Conservation (phyloP, 306 rosid species). For the Hylodesmum podocarpum region DNA sequence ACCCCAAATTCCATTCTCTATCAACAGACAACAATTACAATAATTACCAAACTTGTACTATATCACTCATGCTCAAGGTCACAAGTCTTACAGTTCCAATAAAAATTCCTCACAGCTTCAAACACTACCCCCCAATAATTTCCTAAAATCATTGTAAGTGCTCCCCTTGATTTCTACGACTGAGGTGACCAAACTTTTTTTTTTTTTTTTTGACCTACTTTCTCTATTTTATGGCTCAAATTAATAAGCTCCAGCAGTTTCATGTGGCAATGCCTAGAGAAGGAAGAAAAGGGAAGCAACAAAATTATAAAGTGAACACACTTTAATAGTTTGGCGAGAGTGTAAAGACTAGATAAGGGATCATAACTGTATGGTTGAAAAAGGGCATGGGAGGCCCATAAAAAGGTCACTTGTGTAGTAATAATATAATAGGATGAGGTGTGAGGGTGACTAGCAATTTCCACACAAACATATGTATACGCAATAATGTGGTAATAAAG, state of each 20-base stretch:
- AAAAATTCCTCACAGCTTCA: background rate
- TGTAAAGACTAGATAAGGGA: constrained; percentile 19
- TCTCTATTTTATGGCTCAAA: constrained; percentile 18
- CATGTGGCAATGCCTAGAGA: constrained; percentile 7
- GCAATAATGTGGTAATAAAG: constrained; percentile 12
- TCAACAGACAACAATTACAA: constrained; percentile 1
- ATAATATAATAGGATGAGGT: constrained; percentile 33
- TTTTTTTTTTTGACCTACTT: background rate
- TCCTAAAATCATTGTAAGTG: constrained; percentile 18
- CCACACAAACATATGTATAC: constrained; percentile 1
- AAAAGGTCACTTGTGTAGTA: constrained; percentile 26
- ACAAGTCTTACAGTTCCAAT: background rate
- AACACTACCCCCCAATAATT: background rate
- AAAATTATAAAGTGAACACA: constrained; percentile 19
- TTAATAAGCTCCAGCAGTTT: constrained; percentile 8
- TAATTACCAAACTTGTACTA: background rate
- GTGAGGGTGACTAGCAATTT: constrained; percentile 20
- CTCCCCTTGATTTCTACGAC: background rate
- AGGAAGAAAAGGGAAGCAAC: constrained; percentile 8
- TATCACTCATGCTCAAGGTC: background rate
- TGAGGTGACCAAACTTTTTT: constrained; percentile 2
- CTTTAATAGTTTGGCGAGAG: background rate
- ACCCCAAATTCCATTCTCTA: background rate
- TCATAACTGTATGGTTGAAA: constrained; percentile 24
- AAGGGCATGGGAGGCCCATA: background rate